Evolutionary conservation across 768 basidiomycete genomes (phyloP), one percentile per base, ranked within the genome.

Genomic region (Coprinopsis sp.): DNA sequence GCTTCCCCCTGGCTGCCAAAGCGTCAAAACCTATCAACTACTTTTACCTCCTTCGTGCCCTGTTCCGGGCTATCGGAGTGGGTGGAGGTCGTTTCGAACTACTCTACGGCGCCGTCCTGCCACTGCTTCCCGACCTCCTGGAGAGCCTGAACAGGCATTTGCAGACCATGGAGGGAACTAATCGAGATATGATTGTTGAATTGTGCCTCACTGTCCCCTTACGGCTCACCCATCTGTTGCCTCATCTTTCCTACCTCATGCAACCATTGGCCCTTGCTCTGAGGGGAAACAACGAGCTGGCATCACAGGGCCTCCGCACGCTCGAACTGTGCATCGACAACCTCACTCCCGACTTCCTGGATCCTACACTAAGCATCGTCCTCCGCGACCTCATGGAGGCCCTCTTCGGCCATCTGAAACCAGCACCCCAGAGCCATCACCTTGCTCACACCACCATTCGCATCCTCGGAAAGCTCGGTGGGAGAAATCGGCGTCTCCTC

Each of bases 311-410:
- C 36, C 71, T 99, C 21, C 81, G 96, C 5, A 99, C 96, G 0
- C 78, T 99, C 49, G 96, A 99, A 64, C 75, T 99, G n/a, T 98
- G 95, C 67, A 95, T 98, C 58, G 96, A 99, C 70, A 99, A 98
- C 61, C 77, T 99, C 22, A 96, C 92, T 0, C 91, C 92, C 2
- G 96, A 98, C 65, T 98, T 98, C 71, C 77, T 99, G 23, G 95
- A 98, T 58, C 96, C 96, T 3, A 94, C 92, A 2, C 79, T 98
- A 53, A 90, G 83, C 51, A 91, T 89, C 0, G 93, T 98, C 34
- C 74, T 96, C 33, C 77, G 92, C 37, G 92, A 98, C 52, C 71
- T 99, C 47, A 98, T 93, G 90, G 87, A 88, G 51, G 95, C 93
- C 0, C 74, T 99, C 19, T 91, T 95, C 64, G 84, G 81, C 54